These are phyloP conservation scores for Saccharomycopsis hybrid DNA, from an alignment of 1,139 yeast genomes.

Conservation along the genomic window DNA sequence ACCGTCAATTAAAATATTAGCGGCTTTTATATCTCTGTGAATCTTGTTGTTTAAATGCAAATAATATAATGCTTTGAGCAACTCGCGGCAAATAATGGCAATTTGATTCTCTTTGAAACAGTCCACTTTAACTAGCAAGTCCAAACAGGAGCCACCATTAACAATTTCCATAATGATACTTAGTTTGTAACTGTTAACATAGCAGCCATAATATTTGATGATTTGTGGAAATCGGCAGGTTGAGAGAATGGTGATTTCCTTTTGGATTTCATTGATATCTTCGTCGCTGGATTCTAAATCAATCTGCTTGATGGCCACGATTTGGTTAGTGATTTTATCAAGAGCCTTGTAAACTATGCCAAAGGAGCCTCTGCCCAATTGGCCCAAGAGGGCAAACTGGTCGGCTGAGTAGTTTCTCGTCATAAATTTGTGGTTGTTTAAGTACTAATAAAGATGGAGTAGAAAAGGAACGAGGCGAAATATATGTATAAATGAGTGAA, in stretches of 20 bases:
- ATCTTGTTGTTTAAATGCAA: slow-evolving; percentile 74
- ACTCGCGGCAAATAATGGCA: slow-evolving; percentile 50
- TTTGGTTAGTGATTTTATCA: slow-evolving; percentile 42
- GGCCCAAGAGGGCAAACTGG: slow-evolving; percentile 60
- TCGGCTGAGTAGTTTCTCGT: slow-evolving; percentile 33
- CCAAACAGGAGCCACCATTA: slow-evolving; percentile 80
- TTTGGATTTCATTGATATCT: slow-evolving; percentile 72
- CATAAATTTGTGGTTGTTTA: slow-evolving; percentile 5
- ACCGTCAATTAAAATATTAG: slow-evolving; percentile 61
- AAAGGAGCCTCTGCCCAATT: slow-evolving; percentile 83
- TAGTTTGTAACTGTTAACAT: slow-evolving; percentile 68
- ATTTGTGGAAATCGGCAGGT: slow-evolving; percentile 68
- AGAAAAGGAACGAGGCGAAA: too few relatives aligned
- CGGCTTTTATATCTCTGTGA: slow-evolving; percentile 84
- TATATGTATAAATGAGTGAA: too few relatives aligned
- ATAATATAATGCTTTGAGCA: slow-evolving; percentile 63
- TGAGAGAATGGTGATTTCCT: slow-evolving; percentile 69
- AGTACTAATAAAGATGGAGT: too few relatives aligned
- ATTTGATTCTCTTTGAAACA: slow-evolving; percentile 52
- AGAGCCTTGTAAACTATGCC: slow-evolving; percentile 80
- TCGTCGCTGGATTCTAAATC: slow-evolving; percentile 74
- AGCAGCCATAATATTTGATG: slow-evolving; percentile 74
- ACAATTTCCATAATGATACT: slow-evolving; percentile 87
- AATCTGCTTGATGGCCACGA: slow-evolving; percentile 66
- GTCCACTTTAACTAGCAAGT: slow-evolving; percentile 46